These are phyloP conservation scores for Lagerstroemia speciosa DNA, from an alignment of 345 rosid genomes.

Conservation along the genomic window DNA sequence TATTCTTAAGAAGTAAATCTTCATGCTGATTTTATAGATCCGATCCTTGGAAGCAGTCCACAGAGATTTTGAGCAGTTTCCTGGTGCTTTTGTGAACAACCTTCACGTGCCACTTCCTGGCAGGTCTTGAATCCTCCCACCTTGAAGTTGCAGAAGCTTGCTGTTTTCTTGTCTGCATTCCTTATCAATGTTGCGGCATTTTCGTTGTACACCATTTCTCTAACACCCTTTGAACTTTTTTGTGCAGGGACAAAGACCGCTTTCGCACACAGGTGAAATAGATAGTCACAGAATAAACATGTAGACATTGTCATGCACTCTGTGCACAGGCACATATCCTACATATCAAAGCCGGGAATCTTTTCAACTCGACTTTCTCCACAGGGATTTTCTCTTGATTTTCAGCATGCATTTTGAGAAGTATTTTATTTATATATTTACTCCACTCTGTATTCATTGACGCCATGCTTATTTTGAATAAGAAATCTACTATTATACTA, in stretches of 20 bases:
- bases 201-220: not conserved
- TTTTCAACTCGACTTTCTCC: not conserved
- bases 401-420: not conserved
- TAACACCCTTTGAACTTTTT: slow-evolving; percentile 1
- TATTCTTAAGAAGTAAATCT: not conserved
- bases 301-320: not conserved
- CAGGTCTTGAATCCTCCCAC: slow-evolving; percentile 27
- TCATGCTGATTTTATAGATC: slow-evolving; percentile 41
- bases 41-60: slow-evolving; percentile 88
- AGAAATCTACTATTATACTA: too few species aligned
- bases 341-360: not conserved
- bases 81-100: slow-evolving; percentile 61
- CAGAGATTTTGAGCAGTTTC: slow-evolving; percentile 78
- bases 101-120: slow-evolving; percentile 52
- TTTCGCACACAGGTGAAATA: slow-evolving; percentile 41
- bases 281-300: not conserved
- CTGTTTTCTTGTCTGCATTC: not conserved
- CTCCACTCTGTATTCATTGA: not conserved
- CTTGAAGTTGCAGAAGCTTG: not conserved
- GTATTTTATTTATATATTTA: not conserved
- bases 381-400: not conserved
- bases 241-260: slow-evolving; percentile 45
- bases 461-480: too few species aligned
- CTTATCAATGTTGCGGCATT: not conserved
- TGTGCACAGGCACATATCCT: not conserved